Evolutionary conservation across 768 basidiomycete genomes (phyloP).

Genomic region (Obba rivulosa): DNA sequence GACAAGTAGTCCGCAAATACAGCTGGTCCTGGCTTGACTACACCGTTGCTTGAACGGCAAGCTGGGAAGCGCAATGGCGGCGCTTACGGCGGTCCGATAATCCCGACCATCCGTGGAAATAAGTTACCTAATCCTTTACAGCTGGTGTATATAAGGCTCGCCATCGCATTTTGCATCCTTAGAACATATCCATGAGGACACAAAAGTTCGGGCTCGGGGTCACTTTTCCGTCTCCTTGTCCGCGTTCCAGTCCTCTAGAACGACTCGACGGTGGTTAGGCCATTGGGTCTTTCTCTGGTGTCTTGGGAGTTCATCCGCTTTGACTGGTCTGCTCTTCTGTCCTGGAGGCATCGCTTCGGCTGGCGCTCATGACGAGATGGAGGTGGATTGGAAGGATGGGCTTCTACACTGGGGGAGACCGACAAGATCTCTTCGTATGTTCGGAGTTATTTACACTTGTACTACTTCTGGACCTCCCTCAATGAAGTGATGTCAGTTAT

Average conservation of each 20-base stretch:
- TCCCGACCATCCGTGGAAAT: slow-evolving; percentile 37
- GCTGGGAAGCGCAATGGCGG: too few relatives aligned
- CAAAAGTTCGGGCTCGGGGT: slow-evolving; percentile 88
- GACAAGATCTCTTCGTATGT: slow-evolving; percentile 21
- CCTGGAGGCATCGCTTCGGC: slow-evolving; percentile 66
- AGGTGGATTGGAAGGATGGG: slow-evolving; percentile 31
- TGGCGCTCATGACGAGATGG: slow-evolving; percentile 61
- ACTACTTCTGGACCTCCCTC: too few relatives aligned
- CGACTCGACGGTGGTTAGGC: slow-evolving; percentile 35
- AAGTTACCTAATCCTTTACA: slow-evolving; percentile 37
- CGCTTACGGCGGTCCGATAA: too few relatives aligned
- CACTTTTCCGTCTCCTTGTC: slow-evolving; percentile 82
- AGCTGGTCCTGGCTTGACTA: too few relatives aligned
- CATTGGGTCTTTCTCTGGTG: slow-evolving; percentile 21
- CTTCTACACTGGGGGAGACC: slow-evolving; percentile 26
- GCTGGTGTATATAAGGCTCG: slow-evolving; percentile 15
- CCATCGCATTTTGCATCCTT: slow-evolving; percentile 19
- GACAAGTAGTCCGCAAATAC: too few relatives aligned
- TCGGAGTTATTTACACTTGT: too few relatives aligned
- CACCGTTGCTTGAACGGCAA: too few relatives aligned
- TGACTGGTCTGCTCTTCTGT: slow-evolving; percentile 36
- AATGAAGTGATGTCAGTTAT: too few relatives aligned
- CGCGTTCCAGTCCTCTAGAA: slow-evolving; percentile 93
- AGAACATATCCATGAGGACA: slow-evolving; percentile 81
- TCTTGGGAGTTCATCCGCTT: slow-evolving; percentile 32